phyloP scores from a whole-genome alignment of 176 grass and related monocot species.

The Avena eriantha region DNA sequence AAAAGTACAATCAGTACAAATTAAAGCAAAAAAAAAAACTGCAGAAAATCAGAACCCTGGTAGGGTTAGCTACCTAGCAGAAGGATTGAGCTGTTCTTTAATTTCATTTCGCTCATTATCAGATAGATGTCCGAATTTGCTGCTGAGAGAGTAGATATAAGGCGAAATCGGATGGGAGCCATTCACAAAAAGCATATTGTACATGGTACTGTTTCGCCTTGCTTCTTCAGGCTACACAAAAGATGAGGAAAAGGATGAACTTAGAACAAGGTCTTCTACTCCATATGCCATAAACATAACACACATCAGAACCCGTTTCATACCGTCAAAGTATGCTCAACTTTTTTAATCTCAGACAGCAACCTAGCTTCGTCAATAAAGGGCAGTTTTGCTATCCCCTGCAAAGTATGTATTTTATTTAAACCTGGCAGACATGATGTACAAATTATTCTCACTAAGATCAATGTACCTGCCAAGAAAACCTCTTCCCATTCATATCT shows the following conservation, averaged over 20 bases:
- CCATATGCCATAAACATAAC: conserved; percentile 22
- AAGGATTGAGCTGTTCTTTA: conserved; percentile 88
- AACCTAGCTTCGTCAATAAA: conserved; percentile 94
- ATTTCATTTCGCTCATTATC: conserved; percentile 64
- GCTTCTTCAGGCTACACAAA: conserved; percentile 85
- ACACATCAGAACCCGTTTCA: conserved; percentile 25
- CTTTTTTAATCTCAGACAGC: conserved; percentile 83
- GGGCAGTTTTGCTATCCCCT: conserved; percentile 97
- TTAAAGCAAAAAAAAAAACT: conserved; percentile 27
- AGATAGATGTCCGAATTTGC: conserved; percentile 76
- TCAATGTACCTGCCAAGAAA: conserved; percentile 87
- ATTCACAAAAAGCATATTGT: conserved; percentile 97
- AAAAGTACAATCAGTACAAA: neutral
- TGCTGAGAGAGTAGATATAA: conserved; percentile 90
- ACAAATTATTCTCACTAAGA: conserved; percentile 24
- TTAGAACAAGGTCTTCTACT: conserved; percentile 31
- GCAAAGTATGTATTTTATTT: conserved; percentile 39
- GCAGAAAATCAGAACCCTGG: conserved; percentile 19
- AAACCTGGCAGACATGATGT: conserved; percentile 36
- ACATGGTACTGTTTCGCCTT: conserved; percentile 88
- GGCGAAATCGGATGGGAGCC: conserved; percentile 87
- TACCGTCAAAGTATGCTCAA: conserved; percentile 96
- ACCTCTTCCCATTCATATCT: conserved; percentile 99
- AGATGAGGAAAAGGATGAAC: conserved; percentile 33
- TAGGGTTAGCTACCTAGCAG: conserved; percentile 68